Evolutionary conservation across 768 basidiomycete species (phyloP), one percentile per base, ranked within the genome.

Genomic region (Lentinula lateritia): DNA sequence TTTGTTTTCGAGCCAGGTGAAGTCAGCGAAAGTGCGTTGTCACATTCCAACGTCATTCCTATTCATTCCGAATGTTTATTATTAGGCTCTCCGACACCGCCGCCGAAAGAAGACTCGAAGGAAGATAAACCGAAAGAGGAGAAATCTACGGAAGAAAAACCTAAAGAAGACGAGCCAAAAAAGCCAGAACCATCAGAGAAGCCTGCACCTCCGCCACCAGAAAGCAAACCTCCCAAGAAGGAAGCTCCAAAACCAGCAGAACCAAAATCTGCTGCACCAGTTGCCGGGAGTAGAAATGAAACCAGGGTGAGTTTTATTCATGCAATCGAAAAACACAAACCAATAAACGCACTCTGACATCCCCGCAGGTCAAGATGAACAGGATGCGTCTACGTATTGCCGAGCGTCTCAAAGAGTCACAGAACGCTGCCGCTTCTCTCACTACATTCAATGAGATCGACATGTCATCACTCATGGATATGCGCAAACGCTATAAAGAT

Each of bases 361-460:
- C 55, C n/a, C 18, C 48, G 34, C 68, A 93, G 92, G 88, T 98
- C 70, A 98, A 98, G 82, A 98, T 99, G 95, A 95, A 86, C 75
- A 89, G 95, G 57, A 99, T 99, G 97, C 92, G 96, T 52, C 81
- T 92, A 64, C 93, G 95, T 64, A 99, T 99, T 69, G 90, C 95
- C 52, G 93, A 95, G 76, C 94, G 96, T 57, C 85, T 99, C 72
- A 99, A 99, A 79, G 90, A 97, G 72, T 96, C 95, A 23, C 96
- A 99, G 74, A 97, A 98, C 72, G 86, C 92, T 18, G 97, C 96
- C 4, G 96, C 96, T 52, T 95, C 94, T 54, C 76, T 98, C 62
- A 98, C 97, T 38, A 98, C 96, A 28, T 99, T 99, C 85, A 98
- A 99, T 79, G 96, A 99, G 77, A 93, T 99, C 71, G 96, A 98